A percentile compares a stretch with the other conserved stretches of the same genome.
phyloP scores from a whole-genome alignment of 208 protist species.

The Paratrypanosoma confusum region DNA sequence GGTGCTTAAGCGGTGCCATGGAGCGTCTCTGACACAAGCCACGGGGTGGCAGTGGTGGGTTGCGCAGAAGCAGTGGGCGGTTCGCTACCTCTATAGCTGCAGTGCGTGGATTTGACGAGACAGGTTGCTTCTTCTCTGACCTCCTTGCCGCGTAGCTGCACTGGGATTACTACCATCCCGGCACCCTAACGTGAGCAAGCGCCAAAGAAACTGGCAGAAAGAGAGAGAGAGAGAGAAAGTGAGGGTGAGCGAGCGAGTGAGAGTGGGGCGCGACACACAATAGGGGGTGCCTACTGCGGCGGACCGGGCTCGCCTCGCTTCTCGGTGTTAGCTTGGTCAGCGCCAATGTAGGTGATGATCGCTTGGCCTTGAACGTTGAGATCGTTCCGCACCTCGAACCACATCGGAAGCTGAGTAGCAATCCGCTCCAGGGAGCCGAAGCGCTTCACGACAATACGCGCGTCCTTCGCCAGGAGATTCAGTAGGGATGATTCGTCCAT shows the following conservation, averaged over 20 bases:
- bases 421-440: slow-evolving; percentile 40
- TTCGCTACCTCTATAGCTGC: no score
- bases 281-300: no score
- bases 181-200: no score
- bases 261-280: background rate
- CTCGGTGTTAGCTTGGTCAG: slow-evolving; percentile 4
- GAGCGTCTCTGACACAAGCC: no score
- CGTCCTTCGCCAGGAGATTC: slow-evolving; percentile 26
- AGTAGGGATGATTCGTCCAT: slow-evolving; percentile 30
- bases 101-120: no score
- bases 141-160: no score
- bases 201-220: slow-evolving; percentile 3
- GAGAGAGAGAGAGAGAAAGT: background rate
- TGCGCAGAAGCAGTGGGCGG: no score
- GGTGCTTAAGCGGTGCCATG: no score
- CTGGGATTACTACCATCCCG: no score
- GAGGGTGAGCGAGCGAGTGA: background rate
- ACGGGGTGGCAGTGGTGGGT: no score
- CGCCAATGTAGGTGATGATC: slow-evolving; percentile 74
- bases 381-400: slow-evolving; percentile 62
- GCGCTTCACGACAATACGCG: slow-evolving; percentile 22
- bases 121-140: no score
- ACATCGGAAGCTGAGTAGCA: slow-evolving; percentile 63
- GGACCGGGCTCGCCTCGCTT: slow-evolving; percentile 2
- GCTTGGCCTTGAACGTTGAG: slow-evolving; percentile 17